phyloP scores from a whole-genome alignment of 163 green algal species.

The Volvox carteri region DNA sequence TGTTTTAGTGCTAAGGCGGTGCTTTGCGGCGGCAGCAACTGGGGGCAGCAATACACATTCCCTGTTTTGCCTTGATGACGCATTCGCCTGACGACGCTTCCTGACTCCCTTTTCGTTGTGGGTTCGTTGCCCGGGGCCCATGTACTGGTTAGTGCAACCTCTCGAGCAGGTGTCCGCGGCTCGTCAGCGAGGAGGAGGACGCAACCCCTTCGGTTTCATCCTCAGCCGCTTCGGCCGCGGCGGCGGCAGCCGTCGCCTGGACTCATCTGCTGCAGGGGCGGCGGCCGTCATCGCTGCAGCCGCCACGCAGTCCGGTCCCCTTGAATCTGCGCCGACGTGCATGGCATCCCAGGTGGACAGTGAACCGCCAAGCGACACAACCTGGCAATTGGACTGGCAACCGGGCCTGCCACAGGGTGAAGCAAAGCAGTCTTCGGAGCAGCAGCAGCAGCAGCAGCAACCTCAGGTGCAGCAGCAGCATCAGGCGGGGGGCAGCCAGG shows the following conservation, averaged over 20 bases:
- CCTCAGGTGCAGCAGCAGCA: background rate
- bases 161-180: background rate
- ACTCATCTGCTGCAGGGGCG: background rate
- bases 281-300: background rate
- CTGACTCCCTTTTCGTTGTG: background rate
- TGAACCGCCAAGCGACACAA: background rate
- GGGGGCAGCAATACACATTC: no score
- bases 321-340: background rate
- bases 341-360: background rate
- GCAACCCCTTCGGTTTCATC: constrained; percentile 51
- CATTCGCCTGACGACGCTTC: no score
- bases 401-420: no score
- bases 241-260: background rate
- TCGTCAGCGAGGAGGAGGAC: background rate
- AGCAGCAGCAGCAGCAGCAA: background rate
- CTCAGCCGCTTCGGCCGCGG: constrained; percentile 40
- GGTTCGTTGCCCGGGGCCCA: no score
- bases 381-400: no score
- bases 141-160: background rate
- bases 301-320: background rate
- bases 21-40: no score
- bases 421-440: background rate
- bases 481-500: no score
- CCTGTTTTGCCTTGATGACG: no score
- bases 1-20: no score